Percentiles rank a stretch among this genome's conserved stretches.
Conservation (phyloP, 306 rosid genomes). For the Ormosia emarginata region DNA sequence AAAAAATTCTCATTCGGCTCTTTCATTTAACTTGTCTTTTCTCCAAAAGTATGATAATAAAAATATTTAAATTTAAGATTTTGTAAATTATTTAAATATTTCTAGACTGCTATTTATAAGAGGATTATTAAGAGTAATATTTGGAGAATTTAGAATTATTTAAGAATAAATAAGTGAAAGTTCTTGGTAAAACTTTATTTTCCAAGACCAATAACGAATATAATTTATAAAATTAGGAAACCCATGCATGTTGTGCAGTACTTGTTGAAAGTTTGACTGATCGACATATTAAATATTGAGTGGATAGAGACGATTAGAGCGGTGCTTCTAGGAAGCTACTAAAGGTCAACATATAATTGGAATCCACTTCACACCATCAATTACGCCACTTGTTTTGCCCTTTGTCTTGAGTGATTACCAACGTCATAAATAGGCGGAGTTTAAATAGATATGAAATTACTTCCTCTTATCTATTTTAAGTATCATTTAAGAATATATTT, state of each 20-base stretch:
- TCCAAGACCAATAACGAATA: not conserved
- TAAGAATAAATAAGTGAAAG: not conserved
- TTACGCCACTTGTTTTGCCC: conserved; percentile 23
- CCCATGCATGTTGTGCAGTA: not conserved
- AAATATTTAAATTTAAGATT: not conserved
- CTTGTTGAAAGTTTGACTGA: not conserved
- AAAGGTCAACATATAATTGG: conserved; percentile 3
- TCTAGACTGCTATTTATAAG: no score
- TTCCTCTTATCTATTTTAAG: no score
- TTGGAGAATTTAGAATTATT: no score
- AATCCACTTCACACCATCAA: conserved; percentile 7
- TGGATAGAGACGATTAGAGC: not conserved
- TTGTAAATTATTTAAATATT: not conserved
- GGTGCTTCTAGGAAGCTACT: conserved; percentile 23
- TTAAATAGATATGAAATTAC: no score
- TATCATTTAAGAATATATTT: no score
- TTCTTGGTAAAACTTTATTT: not conserved
- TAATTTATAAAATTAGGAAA: not conserved
- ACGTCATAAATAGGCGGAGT: not conserved
- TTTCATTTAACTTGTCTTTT: not conserved
- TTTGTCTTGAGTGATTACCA: not conserved
- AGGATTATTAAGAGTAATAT: no score
- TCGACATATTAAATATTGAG: not conserved
- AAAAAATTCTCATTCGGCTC: not conserved
- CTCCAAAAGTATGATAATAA: not conserved